Evolutionary conservation across 176 grass and related monocot species (phyloP), one percentile per base, ranked within the genome.

Genomic region (Dactylis glomerata): DNA sequence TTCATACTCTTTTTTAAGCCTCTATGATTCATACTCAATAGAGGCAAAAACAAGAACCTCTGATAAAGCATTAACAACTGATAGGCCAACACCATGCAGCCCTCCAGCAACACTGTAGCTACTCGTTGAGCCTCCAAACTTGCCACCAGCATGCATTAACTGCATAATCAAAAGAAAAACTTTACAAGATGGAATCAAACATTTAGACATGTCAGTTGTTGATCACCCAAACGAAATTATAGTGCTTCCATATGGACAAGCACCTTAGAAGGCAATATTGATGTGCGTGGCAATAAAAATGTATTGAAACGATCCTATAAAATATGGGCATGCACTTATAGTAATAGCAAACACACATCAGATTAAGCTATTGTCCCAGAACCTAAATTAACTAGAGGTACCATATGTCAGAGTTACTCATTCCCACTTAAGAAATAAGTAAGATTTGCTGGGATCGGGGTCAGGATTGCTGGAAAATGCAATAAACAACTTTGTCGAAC

Each of bases 41-140:
- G 63, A 55, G 73, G 68, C 72, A 33, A 84, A 88, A 87, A 83
- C 61, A 82, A 70, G 76, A 86, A 94, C 96, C 96, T 99, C 93
- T 75, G 96, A 99, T 66, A 99, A 94, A 86, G 96, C 96, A 91
- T 99, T 99, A 78, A 99, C 96, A 83, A 99, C 96, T 81, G 93
- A 96, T 42, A 99, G 81, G 10, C 96, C 96, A 83, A 98, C 96
- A 85, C 96, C 96, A 83, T 98, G 93, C 61, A 98, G 62, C 63
- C 96, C 96, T 72, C 96, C 96, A 59, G 96, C 93, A 77, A 99
- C 93, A 90, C 74, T 96, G 62, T 99, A 98, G 38, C 96, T 88
- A 86, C 93, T 95, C 64, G 92, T 98, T 86, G 87, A 88, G 70
- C 96, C 96, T 85, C 96, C 96, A 90, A 98, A 98, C 54, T 98